Conservation (phyloP, 192 early-diverging fungal genomes). For the Haplosporangium gracile region DNA sequence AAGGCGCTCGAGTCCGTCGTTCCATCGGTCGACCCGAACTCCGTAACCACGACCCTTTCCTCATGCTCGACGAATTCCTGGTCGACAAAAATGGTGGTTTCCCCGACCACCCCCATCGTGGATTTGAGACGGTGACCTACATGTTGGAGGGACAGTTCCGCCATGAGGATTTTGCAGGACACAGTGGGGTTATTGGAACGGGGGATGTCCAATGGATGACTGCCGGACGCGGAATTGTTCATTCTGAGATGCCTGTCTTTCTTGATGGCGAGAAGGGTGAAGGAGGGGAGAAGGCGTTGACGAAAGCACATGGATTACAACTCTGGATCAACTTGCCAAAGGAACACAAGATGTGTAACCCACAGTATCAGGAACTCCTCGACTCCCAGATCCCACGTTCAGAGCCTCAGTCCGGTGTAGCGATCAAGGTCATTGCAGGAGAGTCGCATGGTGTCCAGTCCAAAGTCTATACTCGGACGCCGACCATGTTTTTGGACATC, state of each 20-base stretch:
- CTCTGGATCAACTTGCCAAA: constrained; percentile 81
- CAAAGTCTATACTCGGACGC: constrained; percentile 31
- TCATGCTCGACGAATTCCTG: constrained; percentile 50
- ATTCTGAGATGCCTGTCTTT: constrained; percentile 66
- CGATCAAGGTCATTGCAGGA: constrained; percentile 45
- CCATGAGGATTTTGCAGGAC: constrained; percentile 72
- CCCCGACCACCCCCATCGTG: constrained; percentile 69
- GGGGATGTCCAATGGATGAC: constrained; percentile 79
- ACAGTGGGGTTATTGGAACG: constrained; percentile 62
- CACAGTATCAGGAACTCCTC: constrained; percentile 59
- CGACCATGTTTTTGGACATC: constrained; percentile 50
- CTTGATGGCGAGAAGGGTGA: constrained; percentile 53
- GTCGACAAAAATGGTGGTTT: constrained; percentile 52
- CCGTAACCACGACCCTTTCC: constrained; percentile 54
- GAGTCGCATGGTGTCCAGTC: constrained; percentile 27
- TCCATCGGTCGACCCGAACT: constrained; percentile 73
- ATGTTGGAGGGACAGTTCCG: constrained; percentile 68
- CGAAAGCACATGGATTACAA: constrained; percentile 63
- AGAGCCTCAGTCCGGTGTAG: constrained; percentile 14
- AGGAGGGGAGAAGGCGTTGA: constrained; percentile 39
- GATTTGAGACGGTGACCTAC: constrained; percentile 79
- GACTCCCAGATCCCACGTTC: constrained; percentile 52
- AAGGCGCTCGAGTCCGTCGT: constrained; percentile 86
- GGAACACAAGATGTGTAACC: constrained; percentile 68
- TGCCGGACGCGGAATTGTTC: constrained; percentile 75